Conservation (phyloP, 2,329 filamentous ascomycete genomes). For the Coniella lustricola region DNA sequence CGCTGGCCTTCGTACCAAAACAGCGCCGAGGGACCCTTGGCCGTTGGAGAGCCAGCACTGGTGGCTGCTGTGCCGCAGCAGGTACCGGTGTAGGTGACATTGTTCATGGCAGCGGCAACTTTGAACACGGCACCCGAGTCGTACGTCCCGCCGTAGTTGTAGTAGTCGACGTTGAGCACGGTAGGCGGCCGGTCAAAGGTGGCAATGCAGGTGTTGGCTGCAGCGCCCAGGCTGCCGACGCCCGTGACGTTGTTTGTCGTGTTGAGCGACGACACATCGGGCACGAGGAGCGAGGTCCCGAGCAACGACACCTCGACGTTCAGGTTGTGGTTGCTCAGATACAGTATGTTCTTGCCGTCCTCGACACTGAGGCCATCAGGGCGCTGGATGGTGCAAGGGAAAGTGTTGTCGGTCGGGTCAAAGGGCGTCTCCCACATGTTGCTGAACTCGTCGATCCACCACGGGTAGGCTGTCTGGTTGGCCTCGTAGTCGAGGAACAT, state of each 20-base stretch:
- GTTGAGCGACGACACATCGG: conserved; percentile 63
- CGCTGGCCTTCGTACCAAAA: conserved; percentile 11
- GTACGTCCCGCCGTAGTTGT: conserved; percentile 56
- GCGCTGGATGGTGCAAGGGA: conserved; percentile 73
- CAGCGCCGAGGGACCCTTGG: conserved; percentile 10
- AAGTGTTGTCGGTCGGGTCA: conserved; percentile 54
- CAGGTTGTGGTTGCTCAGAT: conserved; percentile 86
- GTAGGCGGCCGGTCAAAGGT: conserved; percentile 66
- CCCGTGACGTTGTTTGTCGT: conserved; percentile 63
- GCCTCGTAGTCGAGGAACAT: conserved; percentile 82
- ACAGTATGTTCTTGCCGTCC: conserved; percentile 57
- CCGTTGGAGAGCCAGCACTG: conserved; percentile 1
- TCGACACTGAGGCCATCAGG: conserved; percentile 49
- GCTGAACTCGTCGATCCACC: conserved; percentile 79
- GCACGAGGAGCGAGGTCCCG: conserved; percentile 58
- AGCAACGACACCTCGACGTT: conserved; percentile 69
- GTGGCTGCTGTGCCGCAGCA: conserved; percentile 46
- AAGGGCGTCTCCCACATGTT: conserved; percentile 92
- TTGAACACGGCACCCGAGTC: conserved; percentile 66
- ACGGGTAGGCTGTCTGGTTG: conserved; percentile 71
- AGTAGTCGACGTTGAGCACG: conserved; percentile 78
- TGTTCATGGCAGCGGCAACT: conserved; percentile 63
- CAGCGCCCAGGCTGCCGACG: conserved; percentile 58
- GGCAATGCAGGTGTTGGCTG: conserved; percentile 53
- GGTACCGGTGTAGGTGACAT: conserved; percentile 55